These are phyloP conservation scores for Ustilago bromivora DNA, from an alignment of 1,284 basidiomycete species.

Conservation along the genomic window DNA sequence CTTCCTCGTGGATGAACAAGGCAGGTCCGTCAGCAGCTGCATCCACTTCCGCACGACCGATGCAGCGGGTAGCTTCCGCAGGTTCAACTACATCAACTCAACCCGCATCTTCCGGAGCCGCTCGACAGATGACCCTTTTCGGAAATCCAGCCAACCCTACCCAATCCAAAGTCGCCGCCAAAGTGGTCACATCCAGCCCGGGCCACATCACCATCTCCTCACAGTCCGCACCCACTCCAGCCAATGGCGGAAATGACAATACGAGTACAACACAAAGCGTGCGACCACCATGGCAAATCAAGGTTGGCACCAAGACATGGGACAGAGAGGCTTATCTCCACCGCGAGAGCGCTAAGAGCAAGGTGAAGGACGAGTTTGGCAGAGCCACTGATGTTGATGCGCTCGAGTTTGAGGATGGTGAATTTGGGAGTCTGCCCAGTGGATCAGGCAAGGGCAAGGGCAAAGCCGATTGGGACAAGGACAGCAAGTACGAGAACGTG, in stretches of 20 bases:
- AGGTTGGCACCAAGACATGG: conserved; percentile 51
- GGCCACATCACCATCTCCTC: conserved; percentile 51
- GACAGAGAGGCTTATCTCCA: conserved; percentile 46
- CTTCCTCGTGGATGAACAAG: conserved; percentile 6
- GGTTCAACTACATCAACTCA: conserved; percentile 19
- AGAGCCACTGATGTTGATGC: conserved; percentile 37
- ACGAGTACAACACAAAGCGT: neutral
- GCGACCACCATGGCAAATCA: conserved; percentile 26
- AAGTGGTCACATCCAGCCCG: conserved; percentile 29
- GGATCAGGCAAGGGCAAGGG: conserved; percentile 17
- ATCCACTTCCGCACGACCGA: conserved; percentile 24
- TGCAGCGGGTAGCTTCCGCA: conserved; percentile 25
- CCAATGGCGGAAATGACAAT: neutral
- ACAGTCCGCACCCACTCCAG: conserved; percentile 21
- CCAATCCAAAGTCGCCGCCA: conserved; percentile 18
- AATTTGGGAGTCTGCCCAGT: neutral
- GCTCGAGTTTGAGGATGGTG: conserved; percentile 20
- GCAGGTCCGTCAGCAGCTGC: conserved; percentile 17
- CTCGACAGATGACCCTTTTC: conserved; percentile 45
- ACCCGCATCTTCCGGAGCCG: conserved; percentile 26
- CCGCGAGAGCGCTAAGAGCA: conserved; percentile 43
- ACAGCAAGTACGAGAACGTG: conserved; percentile 23
- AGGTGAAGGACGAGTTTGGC: conserved; percentile 29
- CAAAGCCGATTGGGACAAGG: conserved; percentile 34
- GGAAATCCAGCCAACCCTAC: conserved; percentile 27